Percentiles rank a stretch among this genome's conserved stretches.
phyloP scores from a whole-genome alignment of 257 asterid genomes.

The Solanum sejunctum region DNA sequence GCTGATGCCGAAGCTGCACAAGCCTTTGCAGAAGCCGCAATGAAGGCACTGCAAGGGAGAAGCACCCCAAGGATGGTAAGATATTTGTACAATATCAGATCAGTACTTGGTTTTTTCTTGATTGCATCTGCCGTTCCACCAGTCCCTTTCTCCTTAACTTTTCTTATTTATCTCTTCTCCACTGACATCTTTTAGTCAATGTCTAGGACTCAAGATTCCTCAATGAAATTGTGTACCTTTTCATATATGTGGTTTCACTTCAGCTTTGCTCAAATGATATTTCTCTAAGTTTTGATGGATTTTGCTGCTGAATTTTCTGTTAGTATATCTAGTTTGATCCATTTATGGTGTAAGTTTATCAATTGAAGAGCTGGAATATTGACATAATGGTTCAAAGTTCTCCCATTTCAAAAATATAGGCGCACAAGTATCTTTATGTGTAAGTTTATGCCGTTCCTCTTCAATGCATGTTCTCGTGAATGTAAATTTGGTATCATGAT shows the following conservation, averaged over 20 bases:
- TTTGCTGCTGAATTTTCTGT: not conserved
- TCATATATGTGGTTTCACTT: not conserved
- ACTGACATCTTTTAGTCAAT: not conserved
- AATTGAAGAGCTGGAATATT: not conserved
- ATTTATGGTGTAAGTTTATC: not conserved
- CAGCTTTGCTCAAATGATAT: not conserved
- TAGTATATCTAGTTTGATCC: not conserved
- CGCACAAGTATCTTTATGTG: not conserved
- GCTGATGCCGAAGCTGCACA: conserved; percentile 94
- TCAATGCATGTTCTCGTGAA: not conserved
- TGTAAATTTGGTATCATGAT: not conserved
- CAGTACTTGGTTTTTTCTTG: not conserved
- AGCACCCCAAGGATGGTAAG: conserved; percentile 55
- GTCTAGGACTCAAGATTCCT: not conserved
- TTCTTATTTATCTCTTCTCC: not conserved
- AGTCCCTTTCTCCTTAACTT: not conserved
- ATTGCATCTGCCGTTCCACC: not conserved
- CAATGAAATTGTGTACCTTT: not conserved
- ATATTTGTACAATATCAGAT: not conserved
- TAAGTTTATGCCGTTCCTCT: not conserved
- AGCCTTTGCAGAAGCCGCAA: conserved; percentile 89
- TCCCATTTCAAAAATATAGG: not conserved
- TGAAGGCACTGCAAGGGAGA: conserved; percentile 63
- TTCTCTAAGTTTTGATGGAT: not conserved
- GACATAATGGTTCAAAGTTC: not conserved